phyloP scores from a whole-genome alignment of 108 stramenopile genomes.

The Cyclotella baltica region DNA sequence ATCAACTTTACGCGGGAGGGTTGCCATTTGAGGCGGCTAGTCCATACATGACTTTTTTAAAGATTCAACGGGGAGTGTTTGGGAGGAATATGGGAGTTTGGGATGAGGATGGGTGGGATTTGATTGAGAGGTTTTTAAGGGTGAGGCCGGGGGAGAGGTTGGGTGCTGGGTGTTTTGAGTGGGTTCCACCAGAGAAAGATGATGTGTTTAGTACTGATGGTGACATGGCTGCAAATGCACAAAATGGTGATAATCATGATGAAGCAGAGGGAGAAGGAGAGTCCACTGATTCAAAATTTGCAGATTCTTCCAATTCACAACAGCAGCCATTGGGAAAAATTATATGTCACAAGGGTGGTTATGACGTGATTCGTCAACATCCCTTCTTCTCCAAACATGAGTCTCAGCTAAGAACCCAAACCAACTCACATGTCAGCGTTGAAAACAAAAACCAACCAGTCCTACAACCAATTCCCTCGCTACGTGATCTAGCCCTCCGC shows the following conservation, averaged over 20 bases:
- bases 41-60: constrained; percentile 89
- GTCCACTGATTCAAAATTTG: no score
- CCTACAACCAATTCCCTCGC: constrained; percentile 75
- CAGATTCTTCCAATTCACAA: constrained; percentile 14
- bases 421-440: constrained; percentile 36
- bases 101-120: constrained; percentile 84
- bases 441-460: constrained; percentile 48
- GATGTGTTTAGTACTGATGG: constrained; percentile 14
- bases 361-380: constrained; percentile 60
- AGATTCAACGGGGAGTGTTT: constrained; percentile 73
- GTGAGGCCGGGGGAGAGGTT: constrained; percentile 72
- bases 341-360: constrained; percentile 39
- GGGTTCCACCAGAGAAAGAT: constrained; percentile 43
- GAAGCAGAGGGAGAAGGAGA: constrained; percentile 11
- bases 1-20: constrained; percentile 78
- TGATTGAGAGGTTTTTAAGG: constrained; percentile 67
- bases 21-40: constrained; percentile 85
- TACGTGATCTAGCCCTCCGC: constrained; percentile 81
- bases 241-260: constrained; percentile 43
- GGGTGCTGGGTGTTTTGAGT: constrained; percentile 75
- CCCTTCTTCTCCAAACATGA: constrained; percentile 57
- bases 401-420: constrained; percentile 6
- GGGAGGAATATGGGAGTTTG: constrained; percentile 69
- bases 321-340: constrained; percentile 33
- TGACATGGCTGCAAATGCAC: constrained; percentile 20